phyloP scores from a whole-genome alignment of 179 eudicot genomes.

The Kewa caespitosa region DNA sequence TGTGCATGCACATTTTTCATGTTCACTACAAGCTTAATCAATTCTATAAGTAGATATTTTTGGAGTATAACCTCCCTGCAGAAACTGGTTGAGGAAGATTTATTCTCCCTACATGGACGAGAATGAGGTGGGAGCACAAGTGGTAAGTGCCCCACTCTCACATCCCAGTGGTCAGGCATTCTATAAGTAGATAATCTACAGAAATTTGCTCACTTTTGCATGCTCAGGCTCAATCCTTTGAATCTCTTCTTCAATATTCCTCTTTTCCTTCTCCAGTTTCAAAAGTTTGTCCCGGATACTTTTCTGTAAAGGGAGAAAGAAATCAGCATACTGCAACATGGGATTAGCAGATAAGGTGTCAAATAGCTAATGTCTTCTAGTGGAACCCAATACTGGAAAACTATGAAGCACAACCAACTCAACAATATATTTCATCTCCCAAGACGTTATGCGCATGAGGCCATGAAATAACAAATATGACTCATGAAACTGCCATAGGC shows the following conservation, averaged over 20 bases:
- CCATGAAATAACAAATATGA: too few relatives aligned
- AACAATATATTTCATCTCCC: background rate
- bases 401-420: background rate
- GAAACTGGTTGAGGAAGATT: too few relatives aligned
- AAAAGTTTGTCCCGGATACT: slow-evolving; percentile 72
- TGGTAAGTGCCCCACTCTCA: too few relatives aligned
- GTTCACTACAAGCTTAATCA: slow-evolving; percentile 4
- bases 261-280: slow-evolving; percentile 64
- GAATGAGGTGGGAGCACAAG: too few relatives aligned
- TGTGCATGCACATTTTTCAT: slow-evolving; percentile 14
- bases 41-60: slow-evolving; percentile 8
- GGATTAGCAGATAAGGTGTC: background rate
- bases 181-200: background rate
- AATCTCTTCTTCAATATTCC: slow-evolving; percentile 60
- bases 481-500: slow-evolving; percentile 2
- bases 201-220: slow-evolving; percentile 46
- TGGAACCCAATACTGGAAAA: background rate
- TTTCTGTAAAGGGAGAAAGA: slow-evolving; percentile 51
- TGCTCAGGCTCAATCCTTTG: slow-evolving; percentile 63
- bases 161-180: too few relatives aligned
- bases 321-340: slow-evolving; percentile 6
- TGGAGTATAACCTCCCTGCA: too few relatives aligned
- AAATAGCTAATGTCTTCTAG: background rate
- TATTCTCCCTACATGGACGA: too few relatives aligned
- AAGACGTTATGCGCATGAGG: too few relatives aligned